Percentiles rank a stretch among this genome's conserved stretches.
Evolutionary conservation across 129 eudicot species (phyloP).

Genomic region (Tagetes erecta): DNA sequence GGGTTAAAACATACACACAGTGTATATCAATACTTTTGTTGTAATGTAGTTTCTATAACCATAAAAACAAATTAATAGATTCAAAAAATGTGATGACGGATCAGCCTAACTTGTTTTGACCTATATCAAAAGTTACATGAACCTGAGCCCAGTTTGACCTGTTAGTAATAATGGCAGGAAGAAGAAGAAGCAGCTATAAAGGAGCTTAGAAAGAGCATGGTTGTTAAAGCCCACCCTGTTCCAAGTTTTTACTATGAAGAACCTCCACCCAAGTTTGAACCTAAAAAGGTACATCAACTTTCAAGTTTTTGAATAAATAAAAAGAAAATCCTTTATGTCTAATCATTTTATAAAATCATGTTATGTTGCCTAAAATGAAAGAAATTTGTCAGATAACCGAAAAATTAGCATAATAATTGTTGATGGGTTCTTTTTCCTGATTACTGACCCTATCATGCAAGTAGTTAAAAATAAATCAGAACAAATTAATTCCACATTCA

Average conservation of each 20-base stretch:
- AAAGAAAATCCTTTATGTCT: neutral
- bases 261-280: constrained; percentile 88
- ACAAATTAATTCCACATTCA: neutral
- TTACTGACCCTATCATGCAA: neutral
- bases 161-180: constrained; percentile 52
- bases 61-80: neutral
- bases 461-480: neutral
- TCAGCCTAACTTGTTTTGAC: neutral
- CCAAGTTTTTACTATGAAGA: constrained; percentile 85
- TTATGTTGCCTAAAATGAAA: neutral
- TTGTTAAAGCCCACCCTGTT: constrained; percentile 80
- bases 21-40: neutral
- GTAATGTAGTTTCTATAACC: neutral
- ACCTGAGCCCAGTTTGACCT: neutral
- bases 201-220: constrained; percentile 69
- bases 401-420: neutral
- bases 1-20: neutral
- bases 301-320: neutral
- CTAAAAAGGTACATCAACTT: constrained; percentile 65
- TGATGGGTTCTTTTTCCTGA: neutral
- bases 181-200: constrained; percentile 77
- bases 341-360: neutral
- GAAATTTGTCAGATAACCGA: too few species aligned
- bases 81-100: neutral
- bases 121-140: neutral